Conservation (phyloP, 2,329 filamentous ascomycete species). For the Achaetomium macrosporum region DNA sequence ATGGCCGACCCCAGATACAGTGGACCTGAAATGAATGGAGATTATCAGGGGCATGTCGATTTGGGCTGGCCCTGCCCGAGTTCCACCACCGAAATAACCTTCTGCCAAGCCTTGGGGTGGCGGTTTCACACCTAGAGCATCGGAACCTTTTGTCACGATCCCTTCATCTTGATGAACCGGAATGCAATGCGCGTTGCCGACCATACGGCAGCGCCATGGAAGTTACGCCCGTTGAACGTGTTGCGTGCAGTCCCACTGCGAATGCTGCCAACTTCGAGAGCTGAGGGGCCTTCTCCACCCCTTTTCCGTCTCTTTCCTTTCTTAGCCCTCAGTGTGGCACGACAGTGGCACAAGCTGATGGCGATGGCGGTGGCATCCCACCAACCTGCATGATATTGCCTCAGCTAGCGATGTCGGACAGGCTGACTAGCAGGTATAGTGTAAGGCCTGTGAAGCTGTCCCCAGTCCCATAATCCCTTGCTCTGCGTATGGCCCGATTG, state of each 20-base stretch:
- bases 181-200: not conserved
- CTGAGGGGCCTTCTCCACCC: not conserved
- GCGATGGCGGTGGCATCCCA: too few relatives aligned
- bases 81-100: constrained; percentile 17
- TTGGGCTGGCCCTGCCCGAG: constrained; percentile 9
- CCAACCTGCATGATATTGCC: too few relatives aligned
- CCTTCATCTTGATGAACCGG: constrained; percentile 6
- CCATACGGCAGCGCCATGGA: not conserved
- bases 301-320: not conserved
- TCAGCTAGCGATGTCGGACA: too few relatives aligned
- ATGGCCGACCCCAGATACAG: constrained; percentile 12
- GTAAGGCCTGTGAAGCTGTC: too few relatives aligned
- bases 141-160: not conserved
- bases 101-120: constrained; percentile 14
- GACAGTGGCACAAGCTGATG: too few relatives aligned
- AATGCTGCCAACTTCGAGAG: constrained; percentile 3
- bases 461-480: too few relatives aligned
- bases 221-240: not conserved
- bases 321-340: not conserved
- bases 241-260: not conserved
- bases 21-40: constrained; percentile 14
- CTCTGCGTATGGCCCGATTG: too few relatives aligned
- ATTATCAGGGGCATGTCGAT: constrained; percentile 13
- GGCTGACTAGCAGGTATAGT: too few relatives aligned
- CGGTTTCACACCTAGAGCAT: constrained; percentile 6